phyloP scores from a whole-genome alignment of 2,329 filamentous ascomycete species.

The Didymella exigua region DNA sequence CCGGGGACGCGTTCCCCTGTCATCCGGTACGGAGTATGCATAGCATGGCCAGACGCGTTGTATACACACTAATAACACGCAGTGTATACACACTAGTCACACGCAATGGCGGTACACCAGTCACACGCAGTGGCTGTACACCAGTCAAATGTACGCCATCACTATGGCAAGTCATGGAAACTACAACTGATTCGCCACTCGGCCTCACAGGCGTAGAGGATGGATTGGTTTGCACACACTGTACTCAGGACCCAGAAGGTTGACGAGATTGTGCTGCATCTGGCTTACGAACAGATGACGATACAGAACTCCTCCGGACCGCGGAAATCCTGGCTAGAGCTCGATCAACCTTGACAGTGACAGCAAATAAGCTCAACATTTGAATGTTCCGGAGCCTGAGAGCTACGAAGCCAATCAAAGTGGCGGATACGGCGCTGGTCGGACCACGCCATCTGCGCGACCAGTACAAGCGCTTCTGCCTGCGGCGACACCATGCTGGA shows the following conservation, averaged over 20 bases:
- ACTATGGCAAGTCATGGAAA: not conserved
- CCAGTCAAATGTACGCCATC: not conserved
- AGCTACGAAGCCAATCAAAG: not conserved
- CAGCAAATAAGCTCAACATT: not conserved
- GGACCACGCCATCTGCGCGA: not conserved
- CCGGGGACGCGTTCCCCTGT: conserved; percentile 5
- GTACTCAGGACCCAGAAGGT: not conserved
- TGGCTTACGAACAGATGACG: too few relatives aligned
- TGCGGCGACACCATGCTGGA: too few relatives aligned
- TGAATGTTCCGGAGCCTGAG: too few relatives aligned
- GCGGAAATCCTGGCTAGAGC: not conserved
- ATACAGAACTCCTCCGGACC: not conserved
- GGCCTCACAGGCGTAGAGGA: not conserved
- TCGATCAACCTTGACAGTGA: not conserved
- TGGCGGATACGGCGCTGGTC: not conserved
- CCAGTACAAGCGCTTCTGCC: not conserved
- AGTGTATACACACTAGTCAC: conserved; percentile 11
- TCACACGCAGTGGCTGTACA: conserved; percentile 3
- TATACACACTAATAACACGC: not conserved
- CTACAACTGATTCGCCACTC: not conserved
- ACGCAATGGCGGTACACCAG: not conserved
- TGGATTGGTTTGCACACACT: not conserved
- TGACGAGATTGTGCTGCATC: too few relatives aligned
- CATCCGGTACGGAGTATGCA: conserved; percentile 1
- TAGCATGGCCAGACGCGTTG: not conserved